phyloP scores from a whole-genome alignment of 345 rosid species.

The rapeseed (Brassica napus) region Da-Ae NC_063447.1:5749501-5750000 shows the following conservation, averaged over 20 bases:
- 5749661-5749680: background rate
- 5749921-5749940: conserved; percentile 2
- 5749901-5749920: conserved; percentile 25
- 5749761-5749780: conserved; percentile 37
- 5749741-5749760: conserved; percentile 13
- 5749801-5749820: conserved; percentile 19
- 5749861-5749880: conserved; percentile 27
- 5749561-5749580: background rate
- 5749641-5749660: too few relatives aligned
- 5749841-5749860: conserved; percentile 17
- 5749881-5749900: conserved; percentile 30
- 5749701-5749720: background rate
- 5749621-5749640: background rate
- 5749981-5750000: conserved; percentile 22
- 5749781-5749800: conserved; percentile 37
- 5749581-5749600: background rate
- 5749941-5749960: conserved; percentile 30
- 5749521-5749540: background rate
- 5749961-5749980: conserved; percentile 35
- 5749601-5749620: background rate
- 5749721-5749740: conserved; percentile 1
- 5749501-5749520: background rate
- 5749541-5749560: background rate
- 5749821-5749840: conserved; percentile 29
- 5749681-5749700: background rate